Evolutionary conservation across 2,329 filamentous ascomycete species (phyloP), one percentile per base, ranked within the genome.

Genomic region (Fusarium udum): DNA sequence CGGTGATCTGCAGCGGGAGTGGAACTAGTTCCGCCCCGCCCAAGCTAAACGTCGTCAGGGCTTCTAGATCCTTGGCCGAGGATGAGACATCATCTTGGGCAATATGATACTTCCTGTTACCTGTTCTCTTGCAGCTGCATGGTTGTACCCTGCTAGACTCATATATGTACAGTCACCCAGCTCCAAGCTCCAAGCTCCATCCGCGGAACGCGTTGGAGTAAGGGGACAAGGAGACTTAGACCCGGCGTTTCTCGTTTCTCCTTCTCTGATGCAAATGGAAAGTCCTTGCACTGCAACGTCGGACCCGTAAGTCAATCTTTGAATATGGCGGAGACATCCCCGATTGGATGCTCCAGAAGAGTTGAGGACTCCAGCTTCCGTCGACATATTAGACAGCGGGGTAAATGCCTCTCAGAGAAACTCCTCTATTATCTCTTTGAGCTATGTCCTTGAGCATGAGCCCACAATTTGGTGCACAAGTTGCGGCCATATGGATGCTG

Each of bases 341-440:
- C 61, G 67, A 71, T 71, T 71, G 68, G 67, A 26, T 22, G 32
- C 36, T n/a, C 28, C n/a, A 53, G 34, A 16, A 48, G 32, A 20
- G 22, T 42, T 20, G 46, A 60, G 66, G 52, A 36, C 34, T 70
- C 43, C 39, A 34, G 20, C 31, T 58, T 70, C 45, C 37, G 55
- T 53, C 39, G 42, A 55, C 43, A 52, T 67, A 32, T 53, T 28
- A 56, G 12, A 34, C 34, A 60, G 49, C 34, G 55, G 39, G 43
- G 36, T 28, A 36, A 42, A 51, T 59, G 43, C 45, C 55, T 56
- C 55, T 22, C 20, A 31, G 20, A 46, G 32, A n/a, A 26, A 26
- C 20, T 52, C 46, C 37, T 22, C 22, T 34, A 34, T 12, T 40
- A 9, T 26, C 36, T 51, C 26, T 28, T 34, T 45, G 52, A 36